Percentiles rank a stretch among this genome's conserved stretches.
Conservation (phyloP, 148 eudicot genomes). For the Amaranthus hypochondriacus region DNA sequence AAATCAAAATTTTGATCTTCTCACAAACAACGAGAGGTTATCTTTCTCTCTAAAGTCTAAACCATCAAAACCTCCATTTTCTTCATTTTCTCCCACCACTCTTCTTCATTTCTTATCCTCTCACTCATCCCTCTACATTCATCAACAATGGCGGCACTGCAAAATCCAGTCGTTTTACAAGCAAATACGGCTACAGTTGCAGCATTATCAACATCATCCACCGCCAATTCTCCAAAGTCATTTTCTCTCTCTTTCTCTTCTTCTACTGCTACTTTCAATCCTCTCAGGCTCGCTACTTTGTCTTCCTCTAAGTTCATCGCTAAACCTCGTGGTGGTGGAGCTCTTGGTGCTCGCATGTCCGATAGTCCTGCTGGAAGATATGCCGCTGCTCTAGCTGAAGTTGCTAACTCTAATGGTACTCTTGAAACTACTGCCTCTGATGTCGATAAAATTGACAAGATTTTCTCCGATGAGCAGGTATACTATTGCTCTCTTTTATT, state of each 20-base stretch:
- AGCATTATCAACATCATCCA: constrained; percentile 31
- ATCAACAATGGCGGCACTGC: constrained; percentile 51
- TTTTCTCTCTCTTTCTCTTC: constrained; percentile 36
- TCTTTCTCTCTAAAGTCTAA: too few species aligned
- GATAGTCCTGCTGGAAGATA: constrained; percentile 60
- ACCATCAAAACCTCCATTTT: too few species aligned
- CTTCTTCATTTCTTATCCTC: neutral
- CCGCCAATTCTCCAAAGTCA: constrained; percentile 18
- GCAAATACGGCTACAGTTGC: constrained; percentile 15
- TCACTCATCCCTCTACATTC: neutral
- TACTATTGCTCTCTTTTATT: too few species aligned
- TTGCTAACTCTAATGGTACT: constrained; percentile 52
- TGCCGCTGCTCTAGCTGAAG: constrained; percentile 72
- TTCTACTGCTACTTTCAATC: constrained; percentile 29
- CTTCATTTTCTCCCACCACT: too few species aligned
- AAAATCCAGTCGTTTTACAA: constrained; percentile 50
- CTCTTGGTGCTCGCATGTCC: constrained; percentile 45
- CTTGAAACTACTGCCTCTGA: constrained; percentile 64
- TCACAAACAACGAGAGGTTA: too few species aligned
- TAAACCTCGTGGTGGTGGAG: constrained; percentile 43
- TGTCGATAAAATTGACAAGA: constrained; percentile 49
- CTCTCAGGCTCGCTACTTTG: constrained; percentile 20
- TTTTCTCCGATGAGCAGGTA: constrained; percentile 49
- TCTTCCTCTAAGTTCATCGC: constrained; percentile 34
- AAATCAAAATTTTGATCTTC: too few species aligned